Evolutionary conservation across 2,329 filamentous ascomycete species (phyloP).

Genomic region (Cyphellophora europaea): DNA sequence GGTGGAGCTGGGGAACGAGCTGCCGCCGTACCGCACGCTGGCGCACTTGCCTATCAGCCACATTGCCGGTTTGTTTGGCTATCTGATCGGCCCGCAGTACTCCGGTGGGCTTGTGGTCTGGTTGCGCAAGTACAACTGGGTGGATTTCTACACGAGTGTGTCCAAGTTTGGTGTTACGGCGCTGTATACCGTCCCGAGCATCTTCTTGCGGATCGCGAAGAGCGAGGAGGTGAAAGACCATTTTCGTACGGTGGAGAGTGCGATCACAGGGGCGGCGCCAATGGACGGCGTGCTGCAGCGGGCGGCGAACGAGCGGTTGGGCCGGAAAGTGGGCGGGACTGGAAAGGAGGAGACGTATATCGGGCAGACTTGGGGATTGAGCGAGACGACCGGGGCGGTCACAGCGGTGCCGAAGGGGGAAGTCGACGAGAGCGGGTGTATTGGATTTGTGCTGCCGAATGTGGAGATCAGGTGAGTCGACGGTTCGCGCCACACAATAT

Average conservation of each 20-base stretch:
- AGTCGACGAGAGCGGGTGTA: constrained; percentile 38
- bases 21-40: constrained; percentile 27
- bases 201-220: constrained; percentile 52
- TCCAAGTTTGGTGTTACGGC: constrained; percentile 41
- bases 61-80: constrained; percentile 39
- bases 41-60: constrained; percentile 39
- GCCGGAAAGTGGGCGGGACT: constrained; percentile 7
- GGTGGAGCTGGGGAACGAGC: constrained; percentile 22
- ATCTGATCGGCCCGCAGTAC: constrained; percentile 37
- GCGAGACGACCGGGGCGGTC: constrained; percentile 41
- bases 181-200: constrained; percentile 53
- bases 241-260: constrained; percentile 40
- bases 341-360: constrained; percentile 29
- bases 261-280: constrained; percentile 47
- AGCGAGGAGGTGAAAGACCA: constrained; percentile 46
- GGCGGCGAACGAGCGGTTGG: constrained; percentile 42
- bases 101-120: constrained; percentile 46
- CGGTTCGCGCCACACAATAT: too few species aligned
- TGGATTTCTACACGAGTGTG: constrained; percentile 44
- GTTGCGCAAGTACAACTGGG: constrained; percentile 54
- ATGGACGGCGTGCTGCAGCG: constrained; percentile 46
- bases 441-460: constrained; percentile 27
- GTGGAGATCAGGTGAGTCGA: constrained; percentile 16
- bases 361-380: constrained; percentile 49
- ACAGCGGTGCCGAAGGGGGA: constrained; percentile 35